phyloP scores from a whole-genome alignment of 371 early-diverging fungal genomes.

The Apophysomyces trapeziformis region DNA sequence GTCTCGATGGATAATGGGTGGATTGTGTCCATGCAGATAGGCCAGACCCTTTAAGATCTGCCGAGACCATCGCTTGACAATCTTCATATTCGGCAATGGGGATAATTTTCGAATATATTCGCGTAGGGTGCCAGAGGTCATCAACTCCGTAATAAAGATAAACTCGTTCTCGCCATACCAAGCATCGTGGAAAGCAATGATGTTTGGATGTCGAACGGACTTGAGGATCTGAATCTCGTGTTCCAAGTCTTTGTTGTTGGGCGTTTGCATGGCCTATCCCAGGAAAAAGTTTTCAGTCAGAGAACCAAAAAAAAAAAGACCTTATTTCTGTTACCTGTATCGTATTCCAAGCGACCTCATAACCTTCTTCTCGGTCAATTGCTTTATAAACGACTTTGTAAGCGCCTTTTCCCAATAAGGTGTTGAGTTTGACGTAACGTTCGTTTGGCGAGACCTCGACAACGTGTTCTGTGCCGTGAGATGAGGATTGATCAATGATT shows the following conservation, averaged over 20 bases:
- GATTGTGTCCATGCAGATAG: slow-evolving; percentile 80
- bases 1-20: slow-evolving; percentile 90
- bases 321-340: slow-evolving; percentile 39
- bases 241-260: slow-evolving; percentile 39
- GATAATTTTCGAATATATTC: slow-evolving; percentile 77
- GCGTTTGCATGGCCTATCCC: slow-evolving; percentile 17
- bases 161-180: slow-evolving; percentile 78
- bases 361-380: slow-evolving; percentile 81
- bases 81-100: slow-evolving; percentile 73
- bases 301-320: not conserved
- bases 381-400: slow-evolving; percentile 91
- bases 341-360: slow-evolving; percentile 91
- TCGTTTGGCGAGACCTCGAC: slow-evolving; percentile 71
- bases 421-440: slow-evolving; percentile 70
- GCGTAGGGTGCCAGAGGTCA: slow-evolving; percentile 90
- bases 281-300: not conserved
- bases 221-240: slow-evolving; percentile 75
- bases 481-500: slow-evolving; percentile 37
- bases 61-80: slow-evolving; percentile 80
- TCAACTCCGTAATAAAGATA: slow-evolving; percentile 91
- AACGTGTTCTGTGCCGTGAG: slow-evolving; percentile 48
- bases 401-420: slow-evolving; percentile 81
- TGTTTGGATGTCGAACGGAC: slow-evolving; percentile 84
- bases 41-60: slow-evolving; percentile 84
- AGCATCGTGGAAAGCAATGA: slow-evolving; percentile 79